Conservation (phyloP, 1,284 basidiomycete genomes). For the Pseudozyma pruni region DNA sequence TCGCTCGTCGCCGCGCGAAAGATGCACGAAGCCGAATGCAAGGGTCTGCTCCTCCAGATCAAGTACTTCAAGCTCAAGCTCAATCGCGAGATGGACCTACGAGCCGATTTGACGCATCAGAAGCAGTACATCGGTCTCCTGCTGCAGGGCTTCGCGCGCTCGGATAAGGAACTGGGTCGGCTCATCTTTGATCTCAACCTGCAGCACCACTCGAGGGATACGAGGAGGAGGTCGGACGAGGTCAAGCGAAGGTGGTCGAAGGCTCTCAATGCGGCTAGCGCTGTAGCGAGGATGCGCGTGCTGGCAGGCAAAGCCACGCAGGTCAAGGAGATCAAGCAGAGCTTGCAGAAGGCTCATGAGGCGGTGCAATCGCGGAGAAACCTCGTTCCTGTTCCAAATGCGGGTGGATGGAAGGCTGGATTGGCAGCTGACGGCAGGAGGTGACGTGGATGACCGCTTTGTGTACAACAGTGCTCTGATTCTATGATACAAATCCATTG, state of each 20-base stretch:
- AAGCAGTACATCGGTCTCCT: conserved; percentile 71
- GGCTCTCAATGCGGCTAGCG: conserved; percentile 20
- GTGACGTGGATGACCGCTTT: neutral
- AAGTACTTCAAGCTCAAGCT: conserved; percentile 91
- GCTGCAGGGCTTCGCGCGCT: conserved; percentile 24
- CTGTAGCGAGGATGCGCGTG: conserved; percentile 29
- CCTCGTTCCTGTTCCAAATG: neutral
- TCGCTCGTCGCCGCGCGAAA: conserved; percentile 17
- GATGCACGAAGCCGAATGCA: conserved; percentile 83
- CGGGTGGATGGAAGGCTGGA: conserved; percentile 4
- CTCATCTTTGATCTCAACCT: conserved; percentile 41
- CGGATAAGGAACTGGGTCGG: conserved; percentile 23
- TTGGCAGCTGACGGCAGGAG: conserved; percentile 5
- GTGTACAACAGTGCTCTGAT: conserved; percentile 9
- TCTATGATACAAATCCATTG: neutral
- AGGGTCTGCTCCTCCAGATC: conserved; percentile 87
- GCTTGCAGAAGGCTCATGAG: conserved; percentile 29
- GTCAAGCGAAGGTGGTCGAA: conserved; percentile 28
- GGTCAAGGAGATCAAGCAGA: conserved; percentile 19
- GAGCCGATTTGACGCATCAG: conserved; percentile 84
- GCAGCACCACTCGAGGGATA: conserved; percentile 7
- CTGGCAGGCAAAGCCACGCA: conserved; percentile 15
- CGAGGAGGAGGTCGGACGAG: conserved; percentile 3
- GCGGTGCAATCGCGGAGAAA: conserved; percentile 25
- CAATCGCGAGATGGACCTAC: conserved; percentile 82